phyloP scores from a whole-genome alignment of 257 asterid species.

The Eustoma russellianum region DNA sequence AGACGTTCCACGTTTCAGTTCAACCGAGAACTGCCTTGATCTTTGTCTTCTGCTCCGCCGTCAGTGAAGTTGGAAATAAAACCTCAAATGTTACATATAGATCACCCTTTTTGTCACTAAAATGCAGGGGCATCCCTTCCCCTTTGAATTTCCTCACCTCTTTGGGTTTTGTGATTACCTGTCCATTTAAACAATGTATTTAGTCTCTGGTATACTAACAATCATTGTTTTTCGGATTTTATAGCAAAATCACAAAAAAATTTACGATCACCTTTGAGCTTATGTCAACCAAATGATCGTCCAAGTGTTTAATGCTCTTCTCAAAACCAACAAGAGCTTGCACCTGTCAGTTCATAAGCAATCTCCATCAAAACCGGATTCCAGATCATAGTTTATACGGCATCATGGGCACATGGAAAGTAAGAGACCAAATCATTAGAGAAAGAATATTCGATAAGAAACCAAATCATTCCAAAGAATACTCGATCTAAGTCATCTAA shows the following conservation, averaged over 20 bases:
- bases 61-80: conserved; percentile 65
- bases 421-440: not conserved
- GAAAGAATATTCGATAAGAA: not conserved
- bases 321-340: conserved; percentile 97
- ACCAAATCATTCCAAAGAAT: not conserved
- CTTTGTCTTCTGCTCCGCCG: conserved; percentile 71
- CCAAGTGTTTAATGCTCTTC: conserved; percentile 84
- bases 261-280: conserved; percentile 54
- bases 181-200: conserved; percentile 4
- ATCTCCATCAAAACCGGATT: too few species aligned
- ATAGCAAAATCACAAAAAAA: not conserved
- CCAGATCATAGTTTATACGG: too few species aligned
- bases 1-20: not conserved
- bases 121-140: conserved; percentile 90
- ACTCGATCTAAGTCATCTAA: not conserved
- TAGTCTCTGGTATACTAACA: too few species aligned
- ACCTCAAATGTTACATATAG: conserved; percentile 76
- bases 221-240: too few species aligned
- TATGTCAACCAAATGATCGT: conserved; percentile 76
- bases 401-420: too few species aligned
- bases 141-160: conserved; percentile 82
- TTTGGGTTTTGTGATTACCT: conserved; percentile 87
- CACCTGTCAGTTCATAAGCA: conserved; percentile 29
- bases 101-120: conserved; percentile 83
- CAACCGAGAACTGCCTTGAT: conserved; percentile 56